Conservation (phyloP, 768 basidiomycete genomes). For the Lentinula lateritia region DNA sequence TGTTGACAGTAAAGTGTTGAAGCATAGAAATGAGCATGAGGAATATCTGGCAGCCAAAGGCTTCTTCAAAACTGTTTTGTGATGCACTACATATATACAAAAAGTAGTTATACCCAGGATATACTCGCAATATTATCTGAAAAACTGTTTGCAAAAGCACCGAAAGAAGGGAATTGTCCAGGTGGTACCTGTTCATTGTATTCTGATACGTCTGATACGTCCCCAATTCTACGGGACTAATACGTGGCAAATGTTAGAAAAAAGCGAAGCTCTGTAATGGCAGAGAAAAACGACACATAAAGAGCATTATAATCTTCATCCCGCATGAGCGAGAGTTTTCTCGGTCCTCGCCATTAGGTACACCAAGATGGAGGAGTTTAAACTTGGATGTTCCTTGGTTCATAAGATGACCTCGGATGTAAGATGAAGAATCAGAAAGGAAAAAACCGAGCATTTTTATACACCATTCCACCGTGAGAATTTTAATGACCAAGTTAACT, state of each 20-base stretch:
- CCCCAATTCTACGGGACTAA: not conserved
- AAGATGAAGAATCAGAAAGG: conserved; percentile 6
- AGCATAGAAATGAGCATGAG: conserved; percentile 41
- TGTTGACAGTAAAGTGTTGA: conserved; percentile 41
- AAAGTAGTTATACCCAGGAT: not conserved
- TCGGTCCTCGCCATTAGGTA: conserved; percentile 81
- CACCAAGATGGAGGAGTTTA: conserved; percentile 32
- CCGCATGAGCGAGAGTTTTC: conserved; percentile 32
- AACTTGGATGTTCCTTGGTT: conserved; percentile 61
- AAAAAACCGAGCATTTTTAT: conserved; percentile 28
- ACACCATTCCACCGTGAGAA: conserved; percentile 19
- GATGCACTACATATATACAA: not conserved
- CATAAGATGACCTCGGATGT: conserved; percentile 27
- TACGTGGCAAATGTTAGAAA: conserved; percentile 34
- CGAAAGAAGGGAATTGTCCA: not conserved
- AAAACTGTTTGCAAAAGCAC: not conserved
- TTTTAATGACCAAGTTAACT: not conserved
- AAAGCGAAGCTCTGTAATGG: conserved; percentile 47
- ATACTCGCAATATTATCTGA: not conserved
- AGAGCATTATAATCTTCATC: conserved; percentile 72
- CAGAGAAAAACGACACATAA: conserved; percentile 19
- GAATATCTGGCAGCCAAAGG: conserved; percentile 38
- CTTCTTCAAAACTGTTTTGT: conserved; percentile 29
- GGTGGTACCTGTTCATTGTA: not conserved
- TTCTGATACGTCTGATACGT: not conserved